A percentile compares a stretch with the other conserved stretches of the same genome.
Conservation (phyloP, 768 basidiomycete species). For the Phylloporus sp. region DNA sequence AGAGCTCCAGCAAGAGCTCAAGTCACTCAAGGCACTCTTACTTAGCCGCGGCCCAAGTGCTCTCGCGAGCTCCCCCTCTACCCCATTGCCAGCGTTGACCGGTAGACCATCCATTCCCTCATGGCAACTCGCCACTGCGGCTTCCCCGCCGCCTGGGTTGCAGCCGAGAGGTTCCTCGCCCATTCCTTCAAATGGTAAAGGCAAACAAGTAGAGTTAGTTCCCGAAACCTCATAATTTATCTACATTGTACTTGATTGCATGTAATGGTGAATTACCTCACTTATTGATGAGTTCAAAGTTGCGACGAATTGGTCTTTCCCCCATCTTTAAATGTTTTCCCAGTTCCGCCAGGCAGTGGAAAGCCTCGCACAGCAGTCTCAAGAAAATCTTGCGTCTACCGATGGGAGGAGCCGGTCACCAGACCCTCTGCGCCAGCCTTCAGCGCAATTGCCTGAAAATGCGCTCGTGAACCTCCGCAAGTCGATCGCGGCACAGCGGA, state of each 20-base stretch:
- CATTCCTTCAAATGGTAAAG: slow-evolving; percentile 45
- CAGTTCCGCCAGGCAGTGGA: slow-evolving; percentile 74
- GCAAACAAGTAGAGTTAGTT: slow-evolving; percentile 46
- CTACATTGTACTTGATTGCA: slow-evolving; percentile 4
- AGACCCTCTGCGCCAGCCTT: slow-evolving; percentile 34
- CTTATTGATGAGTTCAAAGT: not conserved
- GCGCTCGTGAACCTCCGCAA: slow-evolving; percentile 61
- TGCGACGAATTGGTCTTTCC: not conserved
- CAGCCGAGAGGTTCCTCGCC: slow-evolving; percentile 8
- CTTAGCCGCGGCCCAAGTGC: slow-evolving; percentile 63
- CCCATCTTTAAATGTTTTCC: slow-evolving; percentile 57
- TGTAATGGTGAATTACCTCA: not conserved
- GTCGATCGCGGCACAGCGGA: slow-evolving; percentile 52
- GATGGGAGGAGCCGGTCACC: slow-evolving; percentile 37
- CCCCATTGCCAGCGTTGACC: slow-evolving; percentile 47
- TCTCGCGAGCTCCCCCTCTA: slow-evolving; percentile 44
- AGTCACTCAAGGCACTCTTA: slow-evolving; percentile 87
- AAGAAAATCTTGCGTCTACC: slow-evolving; percentile 27
- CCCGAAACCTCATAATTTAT: slow-evolving; percentile 19
- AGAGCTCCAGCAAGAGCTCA: slow-evolving; percentile 91
- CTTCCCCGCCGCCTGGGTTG: slow-evolving; percentile 17
- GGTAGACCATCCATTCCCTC: slow-evolving; percentile 78
- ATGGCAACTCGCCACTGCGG: slow-evolving; percentile 73
- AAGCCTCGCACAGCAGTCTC: slow-evolving; percentile 49
- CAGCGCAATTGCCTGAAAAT: slow-evolving; percentile 57